Evolutionary conservation across 2,329 filamentous ascomycete species (phyloP), one percentile per base, ranked within the genome.

Genomic region (Ophiostoma sp.): DNA sequence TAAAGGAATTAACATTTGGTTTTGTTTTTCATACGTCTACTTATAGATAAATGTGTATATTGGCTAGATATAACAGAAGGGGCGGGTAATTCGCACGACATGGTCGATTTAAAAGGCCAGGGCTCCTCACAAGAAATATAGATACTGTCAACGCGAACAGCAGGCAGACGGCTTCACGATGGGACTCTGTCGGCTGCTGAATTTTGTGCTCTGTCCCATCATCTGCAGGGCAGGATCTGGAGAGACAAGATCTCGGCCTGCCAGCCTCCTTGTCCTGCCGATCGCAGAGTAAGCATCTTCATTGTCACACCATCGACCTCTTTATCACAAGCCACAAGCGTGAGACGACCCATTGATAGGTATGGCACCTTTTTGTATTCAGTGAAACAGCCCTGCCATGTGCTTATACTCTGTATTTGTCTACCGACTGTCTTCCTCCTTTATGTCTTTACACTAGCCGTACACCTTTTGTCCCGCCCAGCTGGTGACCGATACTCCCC

Each of bases 301-400:
- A n/a, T 23, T 36, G 60, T 35, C 33, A n/a, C 33, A 36, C 33
- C 33, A 23, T 13, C 17, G 3, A 6, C 60, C 31, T 33, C 13
- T 17, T 20, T 35, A 8, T 23, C 7, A 36, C 17, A 35, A 36
- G 20, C 5, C 62, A 65, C 62, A 65, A 65, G 35, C 62, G 27
- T 23, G 23, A 39, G 4, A n/a, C 35, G 17, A 39, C 7, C 60
- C n/a, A 10, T 65, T 65, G 62, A 65, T 20, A 65, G 62, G 35
- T 65, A 23, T 65, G 8, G 10, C 62, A 65, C 62, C 62, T 65
- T 15, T 64, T 65, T 48, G 41, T 48, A 8, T n/a, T 17, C 44
- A 8, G 62, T 65, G 35, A 4, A 39, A 39, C 62, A 35, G 60
- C 33, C 31, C 15, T 17, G 2, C 13, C 27, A 62, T 39, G 60